phyloP scores from a whole-genome alignment of 495 filamentous ascomycete species.

The Tetracladium setigerum region DNA sequence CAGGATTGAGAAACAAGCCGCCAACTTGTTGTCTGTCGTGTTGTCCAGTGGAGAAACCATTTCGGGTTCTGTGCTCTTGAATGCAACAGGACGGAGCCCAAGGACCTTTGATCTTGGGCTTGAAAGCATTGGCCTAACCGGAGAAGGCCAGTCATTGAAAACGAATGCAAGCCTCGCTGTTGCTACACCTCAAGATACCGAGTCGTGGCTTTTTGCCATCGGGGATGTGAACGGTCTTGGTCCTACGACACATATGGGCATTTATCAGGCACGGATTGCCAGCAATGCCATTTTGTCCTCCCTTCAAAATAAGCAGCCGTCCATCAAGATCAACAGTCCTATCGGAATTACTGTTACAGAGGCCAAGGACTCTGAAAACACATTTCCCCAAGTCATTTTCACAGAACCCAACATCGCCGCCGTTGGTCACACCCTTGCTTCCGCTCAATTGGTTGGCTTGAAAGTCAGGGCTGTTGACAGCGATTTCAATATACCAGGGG shows the following conservation, averaged over 20 bases:
- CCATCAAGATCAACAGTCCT: background rate
- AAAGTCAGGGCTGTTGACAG: constrained; percentile 1
- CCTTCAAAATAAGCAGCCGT: background rate
- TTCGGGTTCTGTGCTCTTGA: constrained; percentile 11
- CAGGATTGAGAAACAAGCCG: constrained; percentile 2
- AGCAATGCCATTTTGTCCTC: constrained; percentile 9
- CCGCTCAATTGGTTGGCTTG: background rate
- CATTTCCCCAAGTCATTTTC: constrained; percentile 12
- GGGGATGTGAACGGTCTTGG: constrained; percentile 18
- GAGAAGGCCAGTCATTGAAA: constrained; percentile 11
- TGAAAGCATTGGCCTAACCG: constrained; percentile 12
- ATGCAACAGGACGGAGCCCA: constrained; percentile 14
- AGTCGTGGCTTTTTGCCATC: constrained; percentile 18
- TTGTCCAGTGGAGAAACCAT: constrained; percentile 12
- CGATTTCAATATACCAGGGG: constrained; percentile 1
- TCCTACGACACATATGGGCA: constrained; percentile 17
- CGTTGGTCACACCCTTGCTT: constrained; percentile 4
- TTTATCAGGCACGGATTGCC: constrained; percentile 19
- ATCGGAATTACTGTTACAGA: background rate
- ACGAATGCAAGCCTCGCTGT: constrained; percentile 14
- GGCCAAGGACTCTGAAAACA: background rate
- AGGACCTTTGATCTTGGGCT: constrained; percentile 16
- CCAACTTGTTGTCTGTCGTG: constrained; percentile 2
- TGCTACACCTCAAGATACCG: background rate
- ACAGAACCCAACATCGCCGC: constrained; percentile 10